phyloP scores from a whole-genome alignment of 73 alveolate genomes.

The Paramecium octaurelia region DNA sequence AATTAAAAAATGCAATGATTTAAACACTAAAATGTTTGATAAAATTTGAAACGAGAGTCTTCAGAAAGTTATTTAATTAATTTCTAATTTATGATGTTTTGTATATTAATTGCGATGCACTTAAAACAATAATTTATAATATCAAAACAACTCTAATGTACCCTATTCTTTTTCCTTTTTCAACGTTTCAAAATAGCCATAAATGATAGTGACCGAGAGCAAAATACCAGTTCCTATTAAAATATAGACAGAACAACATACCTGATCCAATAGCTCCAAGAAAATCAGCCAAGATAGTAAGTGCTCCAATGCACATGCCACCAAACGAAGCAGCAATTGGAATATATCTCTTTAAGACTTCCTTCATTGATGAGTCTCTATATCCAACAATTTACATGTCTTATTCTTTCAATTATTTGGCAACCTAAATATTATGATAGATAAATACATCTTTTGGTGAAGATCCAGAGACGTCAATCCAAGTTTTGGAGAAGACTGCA shows the following conservation, averaged over 20 bases:
- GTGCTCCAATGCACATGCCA: slow-evolving; percentile 99
- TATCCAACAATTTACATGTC: slow-evolving; percentile 95
- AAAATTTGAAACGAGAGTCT: not conserved
- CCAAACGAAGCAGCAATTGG: slow-evolving; percentile 99
- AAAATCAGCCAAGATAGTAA: slow-evolving; percentile 98
- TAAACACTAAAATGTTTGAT: not conserved
- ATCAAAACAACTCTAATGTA: slow-evolving; percentile 57
- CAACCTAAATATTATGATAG: slow-evolving; percentile 55
- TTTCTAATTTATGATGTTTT: not conserved
- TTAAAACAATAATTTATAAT: not conserved
- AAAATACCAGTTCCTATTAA: slow-evolving; percentile 97
- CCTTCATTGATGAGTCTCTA: slow-evolving; percentile 89
- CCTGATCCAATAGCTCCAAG: slow-evolving; percentile 99
- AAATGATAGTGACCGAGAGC: slow-evolving; percentile 98
- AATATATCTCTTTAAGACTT: slow-evolving; percentile 92
- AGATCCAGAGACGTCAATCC: slow-evolving; percentile 98
- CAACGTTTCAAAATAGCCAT: slow-evolving; percentile 96
- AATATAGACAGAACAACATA: not conserved
- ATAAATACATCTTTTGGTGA: slow-evolving; percentile 93
- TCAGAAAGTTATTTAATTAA: not conserved
- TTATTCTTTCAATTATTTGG: slow-evolving; percentile 98
- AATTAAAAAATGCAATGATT: not conserved
- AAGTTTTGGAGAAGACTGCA: slow-evolving; percentile 99
- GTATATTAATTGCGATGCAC: not conserved
- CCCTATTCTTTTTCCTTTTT: slow-evolving; percentile 86